A percentile compares a stretch with the other conserved stretches of the same genome.
These are phyloP conservation scores for Phytophthora pini DNA, from an alignment of 352 stramenopile species.

Conservation along the genomic window DNA sequence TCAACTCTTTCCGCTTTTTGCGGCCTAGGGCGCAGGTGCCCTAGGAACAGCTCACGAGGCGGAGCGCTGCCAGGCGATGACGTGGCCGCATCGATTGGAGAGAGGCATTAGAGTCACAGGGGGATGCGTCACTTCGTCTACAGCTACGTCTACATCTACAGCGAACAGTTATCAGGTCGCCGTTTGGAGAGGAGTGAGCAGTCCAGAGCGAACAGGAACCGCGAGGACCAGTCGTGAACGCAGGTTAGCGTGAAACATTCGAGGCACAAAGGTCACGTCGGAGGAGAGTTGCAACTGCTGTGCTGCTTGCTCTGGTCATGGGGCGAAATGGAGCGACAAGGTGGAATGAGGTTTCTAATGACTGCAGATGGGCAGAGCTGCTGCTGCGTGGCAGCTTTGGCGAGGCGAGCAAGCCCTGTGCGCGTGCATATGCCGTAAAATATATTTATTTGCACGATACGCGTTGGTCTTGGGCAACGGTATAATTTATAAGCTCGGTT, in stretches of 20 bases:
- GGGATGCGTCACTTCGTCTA: conserved; percentile 17
- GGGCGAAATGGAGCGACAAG: no score
- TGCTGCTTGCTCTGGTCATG: no score
- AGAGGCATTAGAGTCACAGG: neutral
- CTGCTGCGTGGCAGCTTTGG: neutral
- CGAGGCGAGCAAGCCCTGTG: neutral
- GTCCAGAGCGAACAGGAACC: neutral
- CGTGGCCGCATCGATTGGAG: no score
- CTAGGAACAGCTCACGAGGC: conserved; percentile 2
- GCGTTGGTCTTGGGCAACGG: neutral
- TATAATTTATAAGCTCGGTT: neutral
- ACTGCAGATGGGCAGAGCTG: neutral
- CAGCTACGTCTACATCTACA: conserved; percentile 18
- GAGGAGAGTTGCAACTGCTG: no score
- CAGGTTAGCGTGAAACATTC: no score
- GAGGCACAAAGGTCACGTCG: no score
- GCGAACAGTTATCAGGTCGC: conserved; percentile 10
- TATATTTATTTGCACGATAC: conserved; percentile 3
- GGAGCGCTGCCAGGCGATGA: neutral
- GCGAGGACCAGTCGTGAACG: no score
- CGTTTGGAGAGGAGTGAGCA: neutral
- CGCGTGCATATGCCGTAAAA: neutral
- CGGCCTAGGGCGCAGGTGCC: conserved; percentile 48
- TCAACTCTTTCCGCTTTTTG: conserved; percentile 79
- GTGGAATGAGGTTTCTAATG: no score